Evolutionary conservation across 2,329 filamentous ascomycete species (phyloP).

Genomic region (Trichophyton mentagrophytes): DNA sequence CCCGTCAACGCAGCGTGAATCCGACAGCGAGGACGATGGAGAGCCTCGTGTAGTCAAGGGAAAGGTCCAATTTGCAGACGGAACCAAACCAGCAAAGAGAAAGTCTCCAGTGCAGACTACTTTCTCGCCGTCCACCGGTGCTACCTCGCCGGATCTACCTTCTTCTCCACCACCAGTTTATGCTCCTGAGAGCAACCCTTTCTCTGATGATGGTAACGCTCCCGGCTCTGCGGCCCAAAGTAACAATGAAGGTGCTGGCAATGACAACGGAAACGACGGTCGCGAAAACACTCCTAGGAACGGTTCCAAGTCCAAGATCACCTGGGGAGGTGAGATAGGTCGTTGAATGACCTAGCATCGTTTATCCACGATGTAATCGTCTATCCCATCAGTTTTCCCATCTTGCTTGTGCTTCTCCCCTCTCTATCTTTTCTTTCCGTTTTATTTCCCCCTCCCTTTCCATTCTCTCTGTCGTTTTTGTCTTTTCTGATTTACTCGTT

Average conservation of each 20-base stretch:
- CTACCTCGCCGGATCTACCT: not conserved
- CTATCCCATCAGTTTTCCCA: not conserved
- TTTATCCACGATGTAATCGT: not conserved
- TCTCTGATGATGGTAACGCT: constrained; percentile 9
- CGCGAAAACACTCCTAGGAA: constrained; percentile 12
- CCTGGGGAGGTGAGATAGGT: constrained; percentile 32
- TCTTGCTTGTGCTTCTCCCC: not conserved
- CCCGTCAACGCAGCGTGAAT: constrained; percentile 10
- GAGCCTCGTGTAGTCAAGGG: constrained; percentile 15
- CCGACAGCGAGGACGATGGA: constrained; percentile 20
- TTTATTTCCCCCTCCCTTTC: not conserved
- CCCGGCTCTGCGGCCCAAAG: constrained; percentile 13
- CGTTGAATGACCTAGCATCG: not conserved
- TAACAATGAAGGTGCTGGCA: not conserved
- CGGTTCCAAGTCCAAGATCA: constrained; percentile 21
- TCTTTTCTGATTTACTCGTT: not conserved
- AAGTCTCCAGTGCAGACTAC: constrained; percentile 9
- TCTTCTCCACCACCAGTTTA: not conserved
- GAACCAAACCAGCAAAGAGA: constrained; percentile 18
- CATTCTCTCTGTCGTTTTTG: not conserved
- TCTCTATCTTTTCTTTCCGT: not conserved
- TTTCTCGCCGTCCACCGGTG: not conserved
- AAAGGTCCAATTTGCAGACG: constrained; percentile 26
- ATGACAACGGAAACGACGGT: constrained; percentile 4
- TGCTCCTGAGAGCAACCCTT: not conserved